Percentiles rank a stretch among this genome's conserved stretches.
Conservation (phyloP, 805 yeast species). For the Suhomyces xylopsoci region DNA sequence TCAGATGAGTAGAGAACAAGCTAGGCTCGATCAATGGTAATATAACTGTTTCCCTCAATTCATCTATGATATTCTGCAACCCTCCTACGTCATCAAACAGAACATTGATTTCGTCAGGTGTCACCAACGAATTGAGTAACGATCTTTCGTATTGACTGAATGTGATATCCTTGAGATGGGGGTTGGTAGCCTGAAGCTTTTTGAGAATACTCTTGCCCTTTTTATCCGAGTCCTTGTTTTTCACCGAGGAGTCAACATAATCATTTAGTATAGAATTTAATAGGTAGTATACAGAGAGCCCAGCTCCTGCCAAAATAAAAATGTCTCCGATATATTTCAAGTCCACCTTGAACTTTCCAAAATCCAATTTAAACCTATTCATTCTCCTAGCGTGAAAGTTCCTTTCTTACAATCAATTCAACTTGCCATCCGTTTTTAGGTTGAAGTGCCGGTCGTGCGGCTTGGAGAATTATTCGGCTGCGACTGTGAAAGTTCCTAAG, state of each 20-base stretch:
- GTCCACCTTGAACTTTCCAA: slow-evolving; percentile 38
- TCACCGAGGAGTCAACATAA: slow-evolving; percentile 27
- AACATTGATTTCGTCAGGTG: slow-evolving; percentile 79
- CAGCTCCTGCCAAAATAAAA: slow-evolving; percentile 52
- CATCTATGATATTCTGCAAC: slow-evolving; percentile 74
- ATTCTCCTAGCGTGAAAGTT: slow-evolving; percentile 12
- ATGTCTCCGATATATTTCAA: slow-evolving; percentile 41
- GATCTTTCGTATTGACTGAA: slow-evolving; percentile 73
- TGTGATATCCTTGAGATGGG: slow-evolving; percentile 50
- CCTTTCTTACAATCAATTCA: neutral
- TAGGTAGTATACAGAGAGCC: slow-evolving; percentile 66
- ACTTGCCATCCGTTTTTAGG: neutral
- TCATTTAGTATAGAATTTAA: slow-evolving; percentile 41
- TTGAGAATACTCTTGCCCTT: slow-evolving; percentile 47
- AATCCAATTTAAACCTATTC: slow-evolving; percentile 33
- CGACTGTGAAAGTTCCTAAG: neutral
- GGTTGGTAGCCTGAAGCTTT: slow-evolving; percentile 46
- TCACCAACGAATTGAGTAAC: slow-evolving; percentile 73
- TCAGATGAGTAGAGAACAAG: slow-evolving; percentile 64
- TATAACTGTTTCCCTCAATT: slow-evolving; percentile 81
- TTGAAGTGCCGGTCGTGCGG: neutral
- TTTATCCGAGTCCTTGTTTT: slow-evolving; percentile 62
- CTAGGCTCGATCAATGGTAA: slow-evolving; percentile 79
- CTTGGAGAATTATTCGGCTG: neutral
- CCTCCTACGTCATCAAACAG: slow-evolving; percentile 88